A percentile compares a stretch with the other conserved stretches of the same genome.
Evolutionary conservation across 495 filamentous ascomycete genomes (phyloP).

Genomic region (Hypoxylon lienhwacheense): DNA sequence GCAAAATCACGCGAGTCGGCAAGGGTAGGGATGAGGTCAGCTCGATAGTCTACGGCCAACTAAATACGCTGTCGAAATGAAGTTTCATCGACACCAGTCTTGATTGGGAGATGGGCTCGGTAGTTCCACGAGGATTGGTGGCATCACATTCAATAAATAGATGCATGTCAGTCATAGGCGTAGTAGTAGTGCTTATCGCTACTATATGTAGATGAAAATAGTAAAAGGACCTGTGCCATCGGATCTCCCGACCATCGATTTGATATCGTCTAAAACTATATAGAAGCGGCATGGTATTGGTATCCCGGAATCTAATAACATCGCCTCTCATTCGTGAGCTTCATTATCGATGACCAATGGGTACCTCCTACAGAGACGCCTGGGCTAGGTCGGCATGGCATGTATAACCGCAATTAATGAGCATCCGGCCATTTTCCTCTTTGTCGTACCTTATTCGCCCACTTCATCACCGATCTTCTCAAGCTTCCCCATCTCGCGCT

Average conservation of each 20-base stretch:
- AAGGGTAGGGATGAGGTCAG: constrained; percentile 19
- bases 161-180: constrained; percentile 4
- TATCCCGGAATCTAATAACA: constrained; percentile 14
- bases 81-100: constrained; percentile 5
- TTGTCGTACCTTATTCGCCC: constrained; percentile 53
- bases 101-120: not conserved
- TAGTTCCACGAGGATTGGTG: constrained; percentile 2
- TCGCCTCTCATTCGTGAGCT: constrained; percentile 15
- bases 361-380: too few species aligned
- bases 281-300: constrained; percentile 8
- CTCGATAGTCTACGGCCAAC: constrained; percentile 11
- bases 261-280: constrained; percentile 25
- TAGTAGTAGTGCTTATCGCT: not conserved
- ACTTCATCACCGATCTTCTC: constrained; percentile 89
- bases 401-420: constrained; percentile 25
- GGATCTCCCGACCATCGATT: constrained; percentile 13
- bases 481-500: constrained; percentile 88
- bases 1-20: constrained; percentile 15
- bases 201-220: not conserved
- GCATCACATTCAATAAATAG: constrained; percentile 4
- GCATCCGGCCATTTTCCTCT: constrained; percentile 5
- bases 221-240: not conserved
- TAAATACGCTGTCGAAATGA: constrained; percentile 4
- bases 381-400: too few species aligned
- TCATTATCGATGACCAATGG: constrained; percentile 12